Evolutionary conservation across 2,329 filamentous ascomycete genomes (phyloP), one percentile per base, ranked within the genome.

Genomic region (Verticillium longisporum): DNA sequence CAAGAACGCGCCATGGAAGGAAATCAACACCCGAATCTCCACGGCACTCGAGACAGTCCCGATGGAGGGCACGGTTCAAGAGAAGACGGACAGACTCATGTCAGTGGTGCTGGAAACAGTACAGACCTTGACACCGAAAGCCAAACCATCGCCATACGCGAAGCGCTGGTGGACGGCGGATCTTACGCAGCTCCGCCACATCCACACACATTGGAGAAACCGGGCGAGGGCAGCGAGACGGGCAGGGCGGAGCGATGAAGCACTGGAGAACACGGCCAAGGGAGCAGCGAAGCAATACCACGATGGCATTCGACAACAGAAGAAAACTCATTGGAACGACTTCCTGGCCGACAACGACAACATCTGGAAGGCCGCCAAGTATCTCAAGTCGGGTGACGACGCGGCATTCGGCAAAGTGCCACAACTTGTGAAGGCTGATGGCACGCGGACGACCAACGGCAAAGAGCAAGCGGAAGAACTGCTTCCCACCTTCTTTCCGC

Each of bases 161-260:
- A 72, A 72, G 60, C 60, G 69, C 54, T 73, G 66, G 69, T 72
- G 68, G 70, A 69, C 65, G 10, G 62, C 60, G 5, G 68, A 72
- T 60, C 64, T 72, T 1, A 71, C 67, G 14, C 63, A 69, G 56
- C 66, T 72, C 5, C 61, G 61, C 26, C 63, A 68, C 26, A 65
- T 70, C 61, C 11, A 50, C 11, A 69, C 64, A 13, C 34, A 67
- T 50, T 72, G 62, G 67, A 68, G 69, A 33, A 72, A 69, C 58
- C 64, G 59, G 15, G 68, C 68, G 14, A 66, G 68, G 57, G 56
- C 66, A 26, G 54, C 66, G 59, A 57, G 45, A 10, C 38, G 45
- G 38, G 45, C 26, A 33, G 45, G 18, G 6, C 38, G 57, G 31
- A 26, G 3, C 15, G 21, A 26, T 15, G 7, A 11, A 6, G 57